Evolutionary conservation across 257 asterid species (phyloP).

Genomic region (Jacaranda copaia): DNA sequence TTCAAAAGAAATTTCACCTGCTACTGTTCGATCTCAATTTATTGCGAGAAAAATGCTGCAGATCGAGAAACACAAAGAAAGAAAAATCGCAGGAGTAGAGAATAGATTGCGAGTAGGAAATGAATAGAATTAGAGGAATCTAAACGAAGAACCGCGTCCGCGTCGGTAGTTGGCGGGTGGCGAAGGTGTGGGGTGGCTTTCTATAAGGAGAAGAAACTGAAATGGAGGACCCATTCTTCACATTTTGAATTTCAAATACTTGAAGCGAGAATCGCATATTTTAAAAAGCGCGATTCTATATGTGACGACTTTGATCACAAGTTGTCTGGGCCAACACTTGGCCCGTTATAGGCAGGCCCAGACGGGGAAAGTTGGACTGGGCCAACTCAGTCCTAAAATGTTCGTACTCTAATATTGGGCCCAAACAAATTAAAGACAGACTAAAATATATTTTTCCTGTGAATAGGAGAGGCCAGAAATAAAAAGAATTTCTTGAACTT

Average conservation of each 20-base stretch:
- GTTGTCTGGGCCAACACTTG: background rate
- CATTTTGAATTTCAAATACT: conserved; percentile 26
- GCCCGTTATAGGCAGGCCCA: background rate
- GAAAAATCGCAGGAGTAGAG: no score
- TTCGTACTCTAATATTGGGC: background rate
- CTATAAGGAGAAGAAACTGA: background rate
- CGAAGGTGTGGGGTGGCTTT: conserved; percentile 20
- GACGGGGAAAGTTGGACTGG: background rate
- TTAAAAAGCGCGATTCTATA: background rate
- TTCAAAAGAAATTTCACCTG: conserved; percentile 10
- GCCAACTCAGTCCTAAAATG: background rate
- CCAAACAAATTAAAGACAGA: background rate
- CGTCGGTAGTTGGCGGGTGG: conserved; percentile 2
- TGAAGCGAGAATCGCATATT: background rate
- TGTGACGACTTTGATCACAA: background rate
- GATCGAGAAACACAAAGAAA: conserved; percentile 1
- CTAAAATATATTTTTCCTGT: background rate
- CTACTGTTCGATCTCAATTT: conserved; percentile 25
- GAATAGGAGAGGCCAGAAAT: background rate
- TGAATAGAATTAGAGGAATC: background rate
- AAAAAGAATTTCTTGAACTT: background rate
- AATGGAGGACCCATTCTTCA: conserved; percentile 13
- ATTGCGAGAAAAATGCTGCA: background rate
- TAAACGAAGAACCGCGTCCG: conserved; percentile 7
- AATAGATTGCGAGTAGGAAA: background rate